Percentiles rank a stretch among this genome's conserved stretches.
phyloP scores from a whole-genome alignment of 2,329 filamentous ascomycete genomes.

The Fusarium tjaetaba region DNA sequence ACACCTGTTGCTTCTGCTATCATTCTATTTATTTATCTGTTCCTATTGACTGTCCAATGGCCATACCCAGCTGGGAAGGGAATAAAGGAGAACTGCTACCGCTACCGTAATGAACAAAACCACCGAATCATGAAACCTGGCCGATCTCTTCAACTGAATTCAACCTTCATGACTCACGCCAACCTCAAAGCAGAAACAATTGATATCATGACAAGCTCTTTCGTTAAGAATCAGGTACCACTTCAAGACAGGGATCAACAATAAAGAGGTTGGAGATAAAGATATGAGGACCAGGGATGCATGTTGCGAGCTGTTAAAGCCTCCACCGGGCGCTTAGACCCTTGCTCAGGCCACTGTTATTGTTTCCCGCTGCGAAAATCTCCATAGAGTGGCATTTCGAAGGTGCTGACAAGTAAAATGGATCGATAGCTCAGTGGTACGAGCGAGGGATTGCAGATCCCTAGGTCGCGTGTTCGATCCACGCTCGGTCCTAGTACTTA shows the following conservation, averaged over 20 bases:
- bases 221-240: neutral
- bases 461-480: slow-evolving; percentile 41
- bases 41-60: neutral
- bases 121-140: neutral
- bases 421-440: slow-evolving; percentile 41
- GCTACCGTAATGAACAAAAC: neutral
- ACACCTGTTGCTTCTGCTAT: neutral
- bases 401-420: neutral
- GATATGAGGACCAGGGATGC: neutral
- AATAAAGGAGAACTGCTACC: neutral
- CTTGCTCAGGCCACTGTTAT: neutral
- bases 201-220: neutral
- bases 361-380: rapidly evolving
- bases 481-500: slow-evolving; percentile 30
- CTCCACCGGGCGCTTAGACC: neutral
- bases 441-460: slow-evolving; percentile 42
- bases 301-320: neutral
- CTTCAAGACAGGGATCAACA: neutral
- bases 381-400: rapidly evolving
- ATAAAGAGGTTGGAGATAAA: slow-evolving; percentile 23
- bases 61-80: neutral
- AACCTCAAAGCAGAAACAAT: neutral
- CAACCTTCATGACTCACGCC: neutral
- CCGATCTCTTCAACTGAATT: neutral
- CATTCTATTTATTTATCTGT: neutral